Evolutionary conservation across 1,139 yeast species (phyloP).

Genomic region (Arxiozyma heterogenica): DNA sequence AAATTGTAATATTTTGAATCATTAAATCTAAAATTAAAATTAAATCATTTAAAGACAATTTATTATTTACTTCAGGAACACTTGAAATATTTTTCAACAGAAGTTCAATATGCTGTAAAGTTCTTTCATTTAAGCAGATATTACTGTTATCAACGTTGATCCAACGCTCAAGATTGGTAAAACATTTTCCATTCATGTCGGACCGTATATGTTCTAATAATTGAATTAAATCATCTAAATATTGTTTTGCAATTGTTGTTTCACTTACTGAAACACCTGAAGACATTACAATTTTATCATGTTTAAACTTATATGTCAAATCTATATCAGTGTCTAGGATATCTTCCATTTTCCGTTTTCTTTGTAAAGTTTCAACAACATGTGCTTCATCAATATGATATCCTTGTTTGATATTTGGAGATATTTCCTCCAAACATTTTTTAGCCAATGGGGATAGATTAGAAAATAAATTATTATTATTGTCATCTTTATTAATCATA

Average conservation of each 20-base stretch:
- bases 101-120: slow-evolving; percentile 14
- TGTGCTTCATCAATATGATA: neutral
- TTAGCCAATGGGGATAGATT: slow-evolving; percentile 18
- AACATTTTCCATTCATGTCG: slow-evolving; percentile 5
- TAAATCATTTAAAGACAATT: slow-evolving; percentile 10
- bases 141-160: slow-evolving; percentile 6
- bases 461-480: slow-evolving; percentile 8
- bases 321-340: slow-evolving; percentile 2
- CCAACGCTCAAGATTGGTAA: slow-evolving; percentile 18
- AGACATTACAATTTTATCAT: slow-evolving; percentile 15
- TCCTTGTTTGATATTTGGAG: neutral
- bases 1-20: slow-evolving; percentile 13
- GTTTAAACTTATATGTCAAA: neutral
- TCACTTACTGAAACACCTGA: slow-evolving; percentile 18
- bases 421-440: slow-evolving; percentile 3
- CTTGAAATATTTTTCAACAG: slow-evolving; percentile 16
- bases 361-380: neutral
- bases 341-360: slow-evolving; percentile 5
- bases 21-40: slow-evolving; percentile 13
- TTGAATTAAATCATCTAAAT: slow-evolving; percentile 15
- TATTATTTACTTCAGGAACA: slow-evolving; percentile 10
- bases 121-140: slow-evolving; percentile 9
- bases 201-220: neutral
- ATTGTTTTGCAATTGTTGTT: slow-evolving; percentile 15
- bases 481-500: neutral